A percentile compares a stretch with the other conserved stretches of the same genome.
phyloP scores from a whole-genome alignment of 2,329 filamentous ascomycete genomes.

The Trichoderma sp. region DNA sequence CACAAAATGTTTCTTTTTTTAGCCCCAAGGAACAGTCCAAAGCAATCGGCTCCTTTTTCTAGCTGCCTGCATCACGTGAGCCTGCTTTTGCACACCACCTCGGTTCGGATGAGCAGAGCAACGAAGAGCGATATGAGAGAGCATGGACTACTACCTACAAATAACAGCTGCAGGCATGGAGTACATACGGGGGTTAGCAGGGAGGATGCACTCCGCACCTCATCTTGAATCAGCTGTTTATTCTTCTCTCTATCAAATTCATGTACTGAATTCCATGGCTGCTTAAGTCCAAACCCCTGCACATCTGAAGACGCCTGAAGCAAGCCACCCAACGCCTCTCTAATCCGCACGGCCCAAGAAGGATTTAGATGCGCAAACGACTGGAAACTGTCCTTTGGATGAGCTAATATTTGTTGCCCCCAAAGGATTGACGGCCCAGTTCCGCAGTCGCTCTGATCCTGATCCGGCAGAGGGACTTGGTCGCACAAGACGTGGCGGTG shows the following conservation, averaged over 20 bases:
- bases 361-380: not conserved
- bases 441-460: not conserved
- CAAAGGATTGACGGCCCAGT: not conserved
- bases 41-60: not conserved
- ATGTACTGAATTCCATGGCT: not conserved
- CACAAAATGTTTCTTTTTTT: not conserved
- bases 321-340: not conserved
- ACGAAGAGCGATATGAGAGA: not conserved
- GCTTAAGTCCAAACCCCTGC: not conserved
- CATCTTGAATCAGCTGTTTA: not conserved
- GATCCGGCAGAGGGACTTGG: not conserved
- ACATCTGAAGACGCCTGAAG: not conserved
- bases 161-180: not conserved
- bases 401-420: not conserved
- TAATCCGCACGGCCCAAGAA: not conserved
- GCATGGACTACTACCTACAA: not conserved
- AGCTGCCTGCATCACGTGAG: not conserved
- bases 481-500: slow-evolving; percentile 3
- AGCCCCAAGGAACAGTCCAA: not conserved
- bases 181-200: not conserved
- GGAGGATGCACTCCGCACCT: not conserved
- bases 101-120: not conserved
- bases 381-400: not conserved
- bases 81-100: not conserved
- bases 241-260: not conserved